A percentile compares a stretch with the other conserved stretches of the same genome.
phyloP scores from a whole-genome alignment of 305 asterid species.

The Ajuga reptans region DNA sequence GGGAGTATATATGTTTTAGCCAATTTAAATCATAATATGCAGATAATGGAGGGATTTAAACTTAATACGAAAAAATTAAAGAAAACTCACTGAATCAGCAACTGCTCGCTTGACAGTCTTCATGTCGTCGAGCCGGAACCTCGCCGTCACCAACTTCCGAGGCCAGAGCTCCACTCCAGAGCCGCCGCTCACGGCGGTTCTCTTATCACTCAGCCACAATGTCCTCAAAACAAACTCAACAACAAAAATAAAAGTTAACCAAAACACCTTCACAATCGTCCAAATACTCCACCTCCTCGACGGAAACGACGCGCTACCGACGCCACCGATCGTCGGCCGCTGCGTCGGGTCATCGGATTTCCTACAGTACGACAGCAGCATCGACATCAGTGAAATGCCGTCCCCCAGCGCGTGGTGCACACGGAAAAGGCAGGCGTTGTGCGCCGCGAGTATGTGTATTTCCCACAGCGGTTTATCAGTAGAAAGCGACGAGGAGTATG shows the following conservation, averaged over 20 bases:
- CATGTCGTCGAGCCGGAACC: conserved; percentile 63
- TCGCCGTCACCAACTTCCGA: conserved; percentile 62
- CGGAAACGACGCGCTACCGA: conserved; percentile 25
- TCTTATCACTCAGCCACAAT: conserved; percentile 51
- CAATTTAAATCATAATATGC: too few relatives aligned
- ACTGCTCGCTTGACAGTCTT: conserved; percentile 59
- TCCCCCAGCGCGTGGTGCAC: conserved; percentile 92
- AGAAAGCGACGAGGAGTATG: conserved; percentile 52
- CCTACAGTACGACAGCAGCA: conserved; percentile 57
- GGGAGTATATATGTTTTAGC: too few relatives aligned
- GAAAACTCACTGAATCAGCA: conserved; percentile 41
- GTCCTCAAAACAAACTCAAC: conserved; percentile 41
- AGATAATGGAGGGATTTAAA: neutral
- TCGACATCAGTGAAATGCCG: conserved; percentile 68
- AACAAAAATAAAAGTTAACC: conserved; percentile 48
- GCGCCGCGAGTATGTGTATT: conserved; percentile 55
- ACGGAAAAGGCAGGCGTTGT: conserved; percentile 47
- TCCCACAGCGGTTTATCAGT: conserved; percentile 78
- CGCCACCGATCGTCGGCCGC: conserved; percentile 34
- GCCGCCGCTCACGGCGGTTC: conserved; percentile 64
- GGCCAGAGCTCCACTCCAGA: conserved; percentile 92
- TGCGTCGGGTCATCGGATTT: conserved; percentile 39
- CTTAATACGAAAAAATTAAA: neutral
- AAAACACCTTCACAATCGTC: conserved; percentile 33
- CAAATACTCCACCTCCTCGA: conserved; percentile 6